Conservation (phyloP, 805 yeast genomes). For the Candida endomychidarum region DNA sequence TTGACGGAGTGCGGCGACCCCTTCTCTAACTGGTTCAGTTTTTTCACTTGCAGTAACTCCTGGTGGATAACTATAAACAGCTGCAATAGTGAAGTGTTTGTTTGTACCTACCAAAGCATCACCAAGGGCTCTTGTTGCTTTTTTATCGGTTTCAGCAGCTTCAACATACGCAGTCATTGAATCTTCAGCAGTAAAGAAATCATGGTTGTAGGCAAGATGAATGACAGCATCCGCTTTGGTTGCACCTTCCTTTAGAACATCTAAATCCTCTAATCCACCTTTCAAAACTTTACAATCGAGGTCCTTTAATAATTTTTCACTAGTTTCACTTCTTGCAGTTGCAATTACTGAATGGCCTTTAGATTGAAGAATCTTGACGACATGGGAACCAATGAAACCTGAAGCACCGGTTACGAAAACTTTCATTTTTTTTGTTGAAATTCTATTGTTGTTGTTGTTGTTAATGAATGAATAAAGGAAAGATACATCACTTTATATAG, state of each 20-base stretch:
- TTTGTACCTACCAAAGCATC: slow-evolving; percentile 27
- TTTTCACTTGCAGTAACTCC: not conserved
- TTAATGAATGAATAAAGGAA: too few species aligned
- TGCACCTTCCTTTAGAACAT: slow-evolving; percentile 25
- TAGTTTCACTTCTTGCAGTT: slow-evolving; percentile 46
- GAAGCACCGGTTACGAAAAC: slow-evolving; percentile 17
- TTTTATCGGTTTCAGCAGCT: slow-evolving; percentile 17
- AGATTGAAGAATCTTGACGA: slow-evolving; percentile 40
- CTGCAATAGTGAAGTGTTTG: slow-evolving; percentile 22
- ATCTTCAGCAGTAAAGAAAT: slow-evolving; percentile 18
- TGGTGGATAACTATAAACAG: slow-evolving; percentile 3
- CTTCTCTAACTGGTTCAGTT: not conserved
- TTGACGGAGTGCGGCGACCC: slow-evolving; percentile 1
- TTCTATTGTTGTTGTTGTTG: too few species aligned
- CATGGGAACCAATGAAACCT: slow-evolving; percentile 31
- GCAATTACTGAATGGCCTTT: slow-evolving; percentile 50
- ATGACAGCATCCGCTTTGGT: slow-evolving; percentile 32
- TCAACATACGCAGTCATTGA: not conserved
- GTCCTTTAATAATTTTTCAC: slow-evolving; percentile 36
- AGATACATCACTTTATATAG: too few species aligned
- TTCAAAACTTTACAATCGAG: slow-evolving; percentile 23
- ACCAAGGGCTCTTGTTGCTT: slow-evolving; percentile 25
- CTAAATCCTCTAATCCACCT: slow-evolving; percentile 30
- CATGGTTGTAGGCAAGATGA: slow-evolving; percentile 36
- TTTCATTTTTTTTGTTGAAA: too few species aligned